Evolutionary conservation across 345 rosid species (phyloP), one percentile per base, ranked within the genome.

Genomic region (Crucihimalaya himalaica): DNA sequence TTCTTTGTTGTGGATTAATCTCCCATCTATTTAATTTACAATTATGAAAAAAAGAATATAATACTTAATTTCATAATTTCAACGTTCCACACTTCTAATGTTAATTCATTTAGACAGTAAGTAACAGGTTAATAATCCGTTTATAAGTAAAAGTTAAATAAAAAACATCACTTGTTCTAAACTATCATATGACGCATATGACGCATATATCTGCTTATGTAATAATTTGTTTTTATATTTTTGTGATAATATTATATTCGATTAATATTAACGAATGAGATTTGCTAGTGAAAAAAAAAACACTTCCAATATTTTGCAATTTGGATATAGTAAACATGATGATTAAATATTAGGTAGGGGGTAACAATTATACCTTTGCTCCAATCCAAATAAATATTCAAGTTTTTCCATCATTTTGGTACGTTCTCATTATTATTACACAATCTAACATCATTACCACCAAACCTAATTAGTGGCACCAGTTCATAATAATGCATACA

Each of bases 361-460:
- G 46, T 37, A 52, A 42, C 40, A 34, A 50, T 68, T 13, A 68
- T 68, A 61, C 3, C 50, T 19, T 31, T 29, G 43, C 57, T 32
- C 64, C 32, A 45, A 25, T 60, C 70, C 74, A 52, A 64, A 61
- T 68, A 75, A 75, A 53, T 28, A n/a, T 66, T 39, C 63, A 52
- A 29, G 46, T 31, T 68, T 61, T 68, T 62, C 14, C 50, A 68
- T 75, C 74, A 75, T 75, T 75, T 61, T 75, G 54, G 64, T 75
- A 68, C 74, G 31, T 62, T 62, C 23, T 32, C 68, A 68, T 75
- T 69, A 68, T 75, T 75, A 68, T 68, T 75, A 62, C 70, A 51
- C 46, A 68, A 51, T 68, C 69, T 68, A 60, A 42, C 69, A 68
- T 75, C 74, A 75, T 75, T 75, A 75, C 79, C 70, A 68, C 65